These are phyloP conservation scores for Myxozyma nipponensis DNA, from an alignment of 805 yeast species.

Conservation along the genomic window DNA sequence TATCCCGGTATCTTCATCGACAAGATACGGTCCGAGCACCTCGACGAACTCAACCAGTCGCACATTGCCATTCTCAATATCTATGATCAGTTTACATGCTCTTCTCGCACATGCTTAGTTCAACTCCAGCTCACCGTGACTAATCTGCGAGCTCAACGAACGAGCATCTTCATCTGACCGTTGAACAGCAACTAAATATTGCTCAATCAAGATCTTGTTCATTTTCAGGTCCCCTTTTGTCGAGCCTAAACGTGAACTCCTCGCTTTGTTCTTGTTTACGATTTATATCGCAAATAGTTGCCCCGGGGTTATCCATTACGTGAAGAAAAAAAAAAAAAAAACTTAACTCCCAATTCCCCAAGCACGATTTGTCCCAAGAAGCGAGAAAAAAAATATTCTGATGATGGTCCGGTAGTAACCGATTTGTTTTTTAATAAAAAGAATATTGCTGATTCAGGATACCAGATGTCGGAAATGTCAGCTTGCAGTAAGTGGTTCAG, in stretches of 20 bases:
- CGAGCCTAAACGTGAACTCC: too few species aligned
- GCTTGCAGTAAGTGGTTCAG: neutral
- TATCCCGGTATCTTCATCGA: slow-evolving; percentile 53
- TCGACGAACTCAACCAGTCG: slow-evolving; percentile 53
- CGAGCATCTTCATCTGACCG: slow-evolving; percentile 15
- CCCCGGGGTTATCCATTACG: too few species aligned
- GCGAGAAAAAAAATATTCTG: neutral
- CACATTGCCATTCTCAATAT: slow-evolving; percentile 31
- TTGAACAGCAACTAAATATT: slow-evolving; percentile 14
- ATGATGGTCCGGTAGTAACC: neutral
- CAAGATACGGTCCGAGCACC: slow-evolving; percentile 56
- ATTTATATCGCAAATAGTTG: too few species aligned
- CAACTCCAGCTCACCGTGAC: too few species aligned
- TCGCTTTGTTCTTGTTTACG: too few species aligned
- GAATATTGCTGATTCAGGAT: neutral
- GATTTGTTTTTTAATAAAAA: neutral
- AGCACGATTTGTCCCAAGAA: neutral
- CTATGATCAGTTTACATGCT: too few species aligned
- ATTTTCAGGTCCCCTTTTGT: too few species aligned
- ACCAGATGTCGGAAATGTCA: too few species aligned
- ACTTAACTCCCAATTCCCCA: neutral
- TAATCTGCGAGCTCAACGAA: slow-evolving; percentile 1
- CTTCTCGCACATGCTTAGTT: too few species aligned
- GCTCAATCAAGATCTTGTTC: slow-evolving; percentile 13
- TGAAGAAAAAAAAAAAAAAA: too few species aligned